phyloP scores from a whole-genome alignment of 192 early-diverging fungal genomes.

The Dissophora ornata region DNA sequence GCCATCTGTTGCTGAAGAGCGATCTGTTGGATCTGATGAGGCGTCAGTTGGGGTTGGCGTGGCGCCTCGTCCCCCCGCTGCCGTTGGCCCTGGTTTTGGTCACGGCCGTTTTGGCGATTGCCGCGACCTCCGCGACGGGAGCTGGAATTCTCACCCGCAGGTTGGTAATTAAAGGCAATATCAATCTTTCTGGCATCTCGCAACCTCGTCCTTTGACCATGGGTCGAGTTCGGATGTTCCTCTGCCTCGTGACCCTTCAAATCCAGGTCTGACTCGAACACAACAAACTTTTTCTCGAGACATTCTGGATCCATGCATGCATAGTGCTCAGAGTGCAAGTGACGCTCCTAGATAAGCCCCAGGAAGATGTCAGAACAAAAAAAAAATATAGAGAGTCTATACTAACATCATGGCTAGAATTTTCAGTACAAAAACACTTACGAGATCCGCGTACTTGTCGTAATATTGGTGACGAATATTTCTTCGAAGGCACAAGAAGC shows the following conservation, averaged over 20 bases:
- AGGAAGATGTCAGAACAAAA: constrained; percentile 1
- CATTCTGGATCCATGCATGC: constrained; percentile 84
- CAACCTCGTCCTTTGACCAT: constrained; percentile 42
- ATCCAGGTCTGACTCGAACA: constrained; percentile 93
- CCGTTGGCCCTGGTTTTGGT: constrained; percentile 21
- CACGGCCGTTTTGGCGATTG: constrained; percentile 21
- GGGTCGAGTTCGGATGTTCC: constrained; percentile 30
- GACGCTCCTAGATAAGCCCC: constrained; percentile 66
- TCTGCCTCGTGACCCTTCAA: constrained; percentile 88
- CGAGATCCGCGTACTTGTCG: constrained; percentile 81
- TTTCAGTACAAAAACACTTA: too few relatives aligned
- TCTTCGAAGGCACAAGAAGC: constrained; percentile 83
- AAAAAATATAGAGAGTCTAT: too few relatives aligned
- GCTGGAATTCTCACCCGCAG: constrained; percentile 15
- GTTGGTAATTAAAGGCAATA: constrained; percentile 32
- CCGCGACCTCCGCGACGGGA: constrained; percentile 14
- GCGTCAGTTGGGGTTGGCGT: constrained; percentile 40
- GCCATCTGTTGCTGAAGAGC: constrained; percentile 46
- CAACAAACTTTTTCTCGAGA: constrained; percentile 94
- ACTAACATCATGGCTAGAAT: too few relatives aligned
- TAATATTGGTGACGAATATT: constrained; percentile 90
- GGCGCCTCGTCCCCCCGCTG: constrained; percentile 10
- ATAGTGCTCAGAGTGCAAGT: constrained; percentile 87
- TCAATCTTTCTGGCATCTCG: constrained; percentile 33
- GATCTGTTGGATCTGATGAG: constrained; percentile 51